Percentiles rank a stretch among this genome's conserved stretches.
phyloP scores from a whole-genome alignment of 495 filamentous ascomycete genomes.

The Xylaria acuta region DNA sequence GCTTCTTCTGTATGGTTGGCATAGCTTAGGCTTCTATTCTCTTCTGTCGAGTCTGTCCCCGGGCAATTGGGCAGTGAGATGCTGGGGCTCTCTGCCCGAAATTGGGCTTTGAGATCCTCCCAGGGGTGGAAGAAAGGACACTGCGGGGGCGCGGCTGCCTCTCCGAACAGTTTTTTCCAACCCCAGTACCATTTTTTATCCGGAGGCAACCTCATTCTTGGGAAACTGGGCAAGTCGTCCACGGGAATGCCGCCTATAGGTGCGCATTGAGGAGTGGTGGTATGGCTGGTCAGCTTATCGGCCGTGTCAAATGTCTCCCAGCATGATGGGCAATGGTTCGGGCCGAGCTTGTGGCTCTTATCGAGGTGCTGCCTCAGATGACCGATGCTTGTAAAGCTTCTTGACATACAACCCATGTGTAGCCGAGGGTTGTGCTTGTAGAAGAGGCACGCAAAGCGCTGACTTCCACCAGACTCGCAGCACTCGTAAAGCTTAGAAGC shows the following conservation, averaged over 20 bases:
- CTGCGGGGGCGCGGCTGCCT: background rate
- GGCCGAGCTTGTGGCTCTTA: constrained; percentile 27
- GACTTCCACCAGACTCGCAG: background rate
- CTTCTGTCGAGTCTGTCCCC: background rate
- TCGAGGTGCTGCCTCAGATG: constrained; percentile 31
- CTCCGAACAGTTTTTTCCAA: constrained; percentile 32
- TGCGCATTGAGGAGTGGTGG: constrained; percentile 3
- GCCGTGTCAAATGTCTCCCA: constrained; percentile 25
- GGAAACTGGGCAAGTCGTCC: constrained; percentile 23
- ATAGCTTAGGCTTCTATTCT: background rate
- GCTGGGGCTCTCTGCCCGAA: background rate
- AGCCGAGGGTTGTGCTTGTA: constrained; percentile 31
- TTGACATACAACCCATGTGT: constrained; percentile 23
- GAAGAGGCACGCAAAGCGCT: constrained; percentile 33
- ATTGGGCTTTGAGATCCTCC: constrained; percentile 19
- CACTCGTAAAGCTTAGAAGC: background rate
- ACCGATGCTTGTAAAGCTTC: constrained; percentile 29
- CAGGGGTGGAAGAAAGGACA: constrained; percentile 33
- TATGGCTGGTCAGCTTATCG: constrained; percentile 13
- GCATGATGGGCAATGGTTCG: constrained; percentile 27
- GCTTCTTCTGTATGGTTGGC: background rate
- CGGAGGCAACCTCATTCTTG: background rate
- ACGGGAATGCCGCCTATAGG: constrained; percentile 29
- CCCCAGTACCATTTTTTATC: constrained; percentile 34
- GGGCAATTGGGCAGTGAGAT: no score